phyloP scores from a whole-genome alignment of 2,329 filamentous ascomycete genomes.

The Alternaria alternata region DNA sequence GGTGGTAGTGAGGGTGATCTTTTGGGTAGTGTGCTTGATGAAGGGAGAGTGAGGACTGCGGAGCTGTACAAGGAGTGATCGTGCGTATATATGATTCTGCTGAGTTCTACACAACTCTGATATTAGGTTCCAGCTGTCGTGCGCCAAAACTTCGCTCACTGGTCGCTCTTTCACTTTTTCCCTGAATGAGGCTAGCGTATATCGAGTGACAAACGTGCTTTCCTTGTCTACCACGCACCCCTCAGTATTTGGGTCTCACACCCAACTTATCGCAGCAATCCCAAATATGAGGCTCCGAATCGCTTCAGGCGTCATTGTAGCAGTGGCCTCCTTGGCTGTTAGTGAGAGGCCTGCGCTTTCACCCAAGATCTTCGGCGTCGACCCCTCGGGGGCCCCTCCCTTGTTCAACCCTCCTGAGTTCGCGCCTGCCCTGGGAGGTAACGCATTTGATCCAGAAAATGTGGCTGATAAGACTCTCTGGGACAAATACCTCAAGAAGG shows the following conservation, averaged over 20 bases:
- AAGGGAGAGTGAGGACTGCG: slow-evolving; percentile 57
- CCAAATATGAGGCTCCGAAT: neutral
- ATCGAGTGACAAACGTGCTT: neutral
- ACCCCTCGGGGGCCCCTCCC: neutral
- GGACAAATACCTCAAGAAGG: slow-evolving; percentile 22
- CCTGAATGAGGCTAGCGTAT: neutral
- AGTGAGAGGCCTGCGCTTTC: neutral
- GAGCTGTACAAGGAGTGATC: slow-evolving; percentile 55
- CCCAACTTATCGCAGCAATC: neutral
- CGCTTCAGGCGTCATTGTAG: neutral
- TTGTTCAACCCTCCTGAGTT: neutral
- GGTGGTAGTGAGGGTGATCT: slow-evolving; percentile 40
- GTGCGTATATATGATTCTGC: neutral
- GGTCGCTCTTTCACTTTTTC: neutral
- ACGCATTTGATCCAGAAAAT: slow-evolving; percentile 9
- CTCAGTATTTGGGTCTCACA: neutral
- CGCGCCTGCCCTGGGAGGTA: neutral
- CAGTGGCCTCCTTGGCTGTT: neutral
- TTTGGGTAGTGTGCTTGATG: slow-evolving; percentile 47
- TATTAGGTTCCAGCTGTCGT: neutral
- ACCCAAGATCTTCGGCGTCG: neutral
- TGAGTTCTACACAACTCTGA: neutral
- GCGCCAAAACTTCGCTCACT: neutral
- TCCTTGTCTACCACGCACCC: neutral
- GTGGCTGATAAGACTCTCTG: slow-evolving; percentile 17